phyloP scores from a whole-genome alignment of 257 asterid genomes.

The Nicotiana otophora region DNA sequence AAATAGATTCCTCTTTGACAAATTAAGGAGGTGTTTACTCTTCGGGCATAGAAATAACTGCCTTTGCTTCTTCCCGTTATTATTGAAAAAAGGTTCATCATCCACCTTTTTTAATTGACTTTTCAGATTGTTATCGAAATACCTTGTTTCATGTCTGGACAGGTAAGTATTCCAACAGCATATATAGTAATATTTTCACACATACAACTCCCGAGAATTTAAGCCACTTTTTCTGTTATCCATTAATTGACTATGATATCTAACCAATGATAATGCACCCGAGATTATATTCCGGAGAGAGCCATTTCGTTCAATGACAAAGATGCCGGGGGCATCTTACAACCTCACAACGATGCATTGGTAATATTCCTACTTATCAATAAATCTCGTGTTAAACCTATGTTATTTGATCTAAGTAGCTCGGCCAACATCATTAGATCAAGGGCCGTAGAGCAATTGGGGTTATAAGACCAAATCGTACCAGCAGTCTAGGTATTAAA shows the following conservation, averaged over 20 bases:
- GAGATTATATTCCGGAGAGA: too few relatives aligned
- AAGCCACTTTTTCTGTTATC: neutral
- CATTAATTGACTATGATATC: neutral
- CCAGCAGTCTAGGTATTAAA: too few relatives aligned
- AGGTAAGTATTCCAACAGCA: neutral
- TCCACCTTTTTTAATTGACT: neutral
- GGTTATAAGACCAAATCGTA: too few relatives aligned
- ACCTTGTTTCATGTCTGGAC: conserved; percentile 9
- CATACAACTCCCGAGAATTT: too few relatives aligned
- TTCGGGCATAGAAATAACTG: neutral
- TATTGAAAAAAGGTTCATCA: neutral
- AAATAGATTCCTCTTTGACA: conserved; percentile 14
- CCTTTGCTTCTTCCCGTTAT: neutral
- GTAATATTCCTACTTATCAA: too few relatives aligned
- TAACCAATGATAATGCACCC: neutral
- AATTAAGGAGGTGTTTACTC: neutral
- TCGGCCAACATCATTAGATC: too few relatives aligned
- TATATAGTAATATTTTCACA: neutral
- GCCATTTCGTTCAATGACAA: too few relatives aligned
- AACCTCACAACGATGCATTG: too few relatives aligned
- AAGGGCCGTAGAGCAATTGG: too few relatives aligned
- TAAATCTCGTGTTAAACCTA: too few relatives aligned
- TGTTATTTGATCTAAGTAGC: too few relatives aligned
- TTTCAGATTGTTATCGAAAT: neutral
- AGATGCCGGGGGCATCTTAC: too few relatives aligned